These are phyloP conservation scores for Sphagnum contortum DNA, from an alignment of 225 moss, liverwort and hornwort genomes.

Conservation along the genomic window DNA sequence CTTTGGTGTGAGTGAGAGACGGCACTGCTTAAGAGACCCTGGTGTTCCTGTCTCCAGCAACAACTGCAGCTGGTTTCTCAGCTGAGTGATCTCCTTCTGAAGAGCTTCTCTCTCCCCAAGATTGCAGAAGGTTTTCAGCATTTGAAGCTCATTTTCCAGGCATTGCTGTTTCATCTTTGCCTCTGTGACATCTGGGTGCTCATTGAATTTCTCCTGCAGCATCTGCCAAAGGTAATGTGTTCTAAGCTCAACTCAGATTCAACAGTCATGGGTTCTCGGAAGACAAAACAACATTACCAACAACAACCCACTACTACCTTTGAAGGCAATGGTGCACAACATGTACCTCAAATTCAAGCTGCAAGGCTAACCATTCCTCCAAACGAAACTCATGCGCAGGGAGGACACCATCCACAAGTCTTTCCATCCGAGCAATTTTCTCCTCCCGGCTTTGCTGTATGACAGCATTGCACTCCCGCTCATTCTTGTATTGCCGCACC, in stretches of 20 bases:
- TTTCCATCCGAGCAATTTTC: constrained; percentile 70
- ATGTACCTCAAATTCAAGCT: constrained; percentile 57
- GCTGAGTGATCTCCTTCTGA: constrained; percentile 47
- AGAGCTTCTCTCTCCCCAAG: constrained; percentile 61
- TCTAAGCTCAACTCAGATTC: background rate
- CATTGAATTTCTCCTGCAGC: constrained; percentile 70
- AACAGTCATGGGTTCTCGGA: background rate
- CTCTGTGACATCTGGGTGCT: constrained; percentile 71
- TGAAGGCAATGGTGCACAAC: background rate
- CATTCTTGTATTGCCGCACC: constrained; percentile 83
- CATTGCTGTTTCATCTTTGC: constrained; percentile 52
- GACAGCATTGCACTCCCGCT: constrained; percentile 77
- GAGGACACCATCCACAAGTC: constrained; percentile 62
- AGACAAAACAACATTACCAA: too few species aligned
- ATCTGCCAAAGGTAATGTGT: constrained; percentile 23
- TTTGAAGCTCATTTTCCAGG: constrained; percentile 46
- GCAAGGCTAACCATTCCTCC: constrained; percentile 64
- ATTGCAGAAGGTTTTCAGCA: constrained; percentile 50
- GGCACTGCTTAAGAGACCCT: constrained; percentile 22
- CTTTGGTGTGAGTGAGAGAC: constrained; percentile 37
- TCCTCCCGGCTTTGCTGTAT: constrained; percentile 80
- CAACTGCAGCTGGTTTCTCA: constrained; percentile 54
- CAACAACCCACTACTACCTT: too few species aligned
- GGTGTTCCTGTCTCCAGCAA: constrained; percentile 42
- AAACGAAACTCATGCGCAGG: constrained; percentile 45